Base-by-base conservation (phyloP, 768 basidiomycete genomes). In the Vararia minispora region DNA sequence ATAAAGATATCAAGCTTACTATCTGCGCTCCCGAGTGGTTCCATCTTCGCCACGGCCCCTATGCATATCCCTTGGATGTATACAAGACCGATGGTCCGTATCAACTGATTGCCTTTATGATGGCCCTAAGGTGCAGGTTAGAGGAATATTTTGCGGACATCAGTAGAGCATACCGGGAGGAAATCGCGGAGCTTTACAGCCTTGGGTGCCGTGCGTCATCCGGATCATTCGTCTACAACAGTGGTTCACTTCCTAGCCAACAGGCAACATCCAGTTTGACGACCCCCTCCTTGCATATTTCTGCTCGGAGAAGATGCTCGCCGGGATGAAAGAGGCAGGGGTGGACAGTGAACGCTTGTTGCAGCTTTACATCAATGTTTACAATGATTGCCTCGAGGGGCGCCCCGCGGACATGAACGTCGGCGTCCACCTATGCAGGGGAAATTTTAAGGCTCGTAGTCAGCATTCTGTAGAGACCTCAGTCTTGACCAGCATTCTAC, bases 11-110 rank as follows among this genome's bases (percentile, higher is more conserved):
- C 55, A 86, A 88, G 55, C 50, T 85, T 42, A 84, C 77, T 11
- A 62, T 82, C 56, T 77, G 74, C 42, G 72, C 79, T 0, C 82
- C 81, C 3, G 74, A 75, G 25, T 80, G 79, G 76, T 77, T 73
- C 54, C 77, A 79, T 52, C 70, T 79, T 21, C 70, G 74, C 18
- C 76, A 78, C 52, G 79, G 79, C 35, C 65, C 63, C 7, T 72
- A 74, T 43, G 73, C 74, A 5, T 78, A 75, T 49, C 71, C 72
- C 42, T 61, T 66, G 29, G 61, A 66, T 6, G 69, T 79, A 5
- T 83, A 83, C 57, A 60, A 63, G 31, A 70, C 63, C 50, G 79
- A 81, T 50, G 71, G 75, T 72, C 31, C 39, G 60, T 31, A 54
- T 35, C 51, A 40, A 13, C 51, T 20, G 10, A 32, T 14, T 24